Evolutionary conservation across 2,329 filamentous ascomycete species (phyloP), one percentile per base, ranked within the genome.

Genomic region (Fusarium albosuccineum): DNA sequence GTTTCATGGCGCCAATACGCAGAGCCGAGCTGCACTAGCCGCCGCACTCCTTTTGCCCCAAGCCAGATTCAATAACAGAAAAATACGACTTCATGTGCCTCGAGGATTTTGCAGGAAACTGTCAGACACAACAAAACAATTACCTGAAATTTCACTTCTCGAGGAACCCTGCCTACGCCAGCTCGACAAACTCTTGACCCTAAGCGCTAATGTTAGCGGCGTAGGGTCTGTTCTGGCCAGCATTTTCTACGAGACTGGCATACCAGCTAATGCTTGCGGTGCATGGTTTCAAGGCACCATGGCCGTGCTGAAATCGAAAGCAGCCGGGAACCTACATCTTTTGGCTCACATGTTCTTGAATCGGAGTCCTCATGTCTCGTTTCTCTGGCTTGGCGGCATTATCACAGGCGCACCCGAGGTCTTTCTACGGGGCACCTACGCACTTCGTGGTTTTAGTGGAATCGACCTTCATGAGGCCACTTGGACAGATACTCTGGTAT

Each of bases 231-330:
- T 66, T 54, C 52, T 66, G n/a, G 36, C 55, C 36, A 66, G 59
- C 37, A 55, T 54, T 7, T 66, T 66, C 42, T 56, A 57, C 27
- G 46, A 60, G 34, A 36, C 59, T 33, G 48, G 33, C 6, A 36
- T 62, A 46, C 51, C 59, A 39, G 40, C 34, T 45, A 66, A 60
- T 9, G 29, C 30, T 9, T 62, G 59, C 3, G 55, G 62, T 46
- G 59, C 59, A 46, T 66, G 59, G 62, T 3, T 60, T 5, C 54
- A 66, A 54, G 59, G 59, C 13, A 50, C 42, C 5, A 40, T 66
- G 22, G 59, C 59, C 2, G 40, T 57, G 11, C 51, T 66, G 3
- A 6, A 40, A 41, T 41, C 30, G 11, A 42, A 56, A 44, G 34
- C 30, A 22, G 17, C 30, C 4, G 9, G 39, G 13, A 33, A 60